Base-by-base conservation (phyloP, 257 asterid species). In the Lycium barbarum region DNA sequence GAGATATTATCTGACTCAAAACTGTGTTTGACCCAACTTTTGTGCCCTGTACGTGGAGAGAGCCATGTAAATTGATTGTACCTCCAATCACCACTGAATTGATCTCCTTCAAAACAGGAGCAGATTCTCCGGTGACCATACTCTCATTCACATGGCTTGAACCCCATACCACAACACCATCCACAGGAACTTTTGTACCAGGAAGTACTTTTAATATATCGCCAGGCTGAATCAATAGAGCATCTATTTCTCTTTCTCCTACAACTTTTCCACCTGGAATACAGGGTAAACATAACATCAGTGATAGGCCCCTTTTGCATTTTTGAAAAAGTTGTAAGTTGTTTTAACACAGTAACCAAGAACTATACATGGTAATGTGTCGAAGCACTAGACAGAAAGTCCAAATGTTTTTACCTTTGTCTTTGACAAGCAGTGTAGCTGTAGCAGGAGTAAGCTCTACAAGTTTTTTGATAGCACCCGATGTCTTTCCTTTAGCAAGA, bases 121-220 rank as follows among this genome's bases (percentile, higher is more conserved):
- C 89, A 84, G 99, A 90, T 92, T 97, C 99, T 82, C 99, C 99
- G 58, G 99, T 97, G 70, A 97, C 97, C 99, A 97, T 95, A 88
- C 99, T 90, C 93, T 97, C 99, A 72, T 95, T 91, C 78, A 97
- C 95, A 85, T 94, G 93, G 88, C 99, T 97, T 76, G 98, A 93
- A 89, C 99, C 99, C 98, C 98, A 93, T 47, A 93, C 97, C 85
- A 95, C 99, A 49, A 86, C 84, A 85, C 97, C 98, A 92, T 97
- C 99, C 86, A 94, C 93, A 49, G 99, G 99, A 84, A 95, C 87
- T 88, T 95, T 97, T 71, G 98, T 85, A 86, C 99, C 99, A 15
- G 99, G 99, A 61, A 92, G 92, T 81, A 97, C 98, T 92, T 97
- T 97, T 85, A 97, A 87, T 57, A 91, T 81, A 87, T 97, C 99